Evolutionary conservation across 345 rosid genomes (phyloP).

Genomic region (Geranium rotundifolium): DNA sequence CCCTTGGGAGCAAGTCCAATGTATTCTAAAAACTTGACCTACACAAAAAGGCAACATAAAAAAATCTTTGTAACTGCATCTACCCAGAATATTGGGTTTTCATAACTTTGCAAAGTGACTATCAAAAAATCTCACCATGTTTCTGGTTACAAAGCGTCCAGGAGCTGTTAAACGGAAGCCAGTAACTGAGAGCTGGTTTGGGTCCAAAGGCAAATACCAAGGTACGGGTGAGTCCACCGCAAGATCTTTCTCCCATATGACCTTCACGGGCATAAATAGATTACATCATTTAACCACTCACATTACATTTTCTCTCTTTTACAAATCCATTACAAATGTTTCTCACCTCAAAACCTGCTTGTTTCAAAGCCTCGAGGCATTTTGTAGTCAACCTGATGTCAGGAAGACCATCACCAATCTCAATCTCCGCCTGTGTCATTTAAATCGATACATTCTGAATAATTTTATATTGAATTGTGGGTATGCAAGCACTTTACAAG

Average conservation of each 20-base stretch:
- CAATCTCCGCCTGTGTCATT: constrained; percentile 64
- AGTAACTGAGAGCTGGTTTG: constrained; percentile 55
- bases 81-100: background rate
- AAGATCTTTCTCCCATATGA: constrained; percentile 79
- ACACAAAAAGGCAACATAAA: background rate
- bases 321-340: background rate
- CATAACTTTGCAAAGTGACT: no score
- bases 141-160: constrained; percentile 72
- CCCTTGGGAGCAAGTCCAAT: constrained; percentile 61
- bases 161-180: constrained; percentile 73
- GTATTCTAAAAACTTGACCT: constrained; percentile 82
- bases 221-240: constrained; percentile 60
- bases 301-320: background rate
- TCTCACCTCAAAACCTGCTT: constrained; percentile 88
- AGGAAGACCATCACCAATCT: constrained; percentile 92
- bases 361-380: constrained; percentile 76
- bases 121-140: constrained; percentile 44
- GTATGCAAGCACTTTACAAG: no score
- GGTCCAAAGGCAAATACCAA: constrained; percentile 82
- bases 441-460: background rate
- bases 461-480: background rate
- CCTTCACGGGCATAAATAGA: constrained; percentile 21
- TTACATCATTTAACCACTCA: background rate
- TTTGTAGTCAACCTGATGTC: constrained; percentile 70
- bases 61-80: background rate